phyloP scores from a whole-genome alignment of 2,329 filamentous ascomycete species.

The Microdochium nivale region DNA sequence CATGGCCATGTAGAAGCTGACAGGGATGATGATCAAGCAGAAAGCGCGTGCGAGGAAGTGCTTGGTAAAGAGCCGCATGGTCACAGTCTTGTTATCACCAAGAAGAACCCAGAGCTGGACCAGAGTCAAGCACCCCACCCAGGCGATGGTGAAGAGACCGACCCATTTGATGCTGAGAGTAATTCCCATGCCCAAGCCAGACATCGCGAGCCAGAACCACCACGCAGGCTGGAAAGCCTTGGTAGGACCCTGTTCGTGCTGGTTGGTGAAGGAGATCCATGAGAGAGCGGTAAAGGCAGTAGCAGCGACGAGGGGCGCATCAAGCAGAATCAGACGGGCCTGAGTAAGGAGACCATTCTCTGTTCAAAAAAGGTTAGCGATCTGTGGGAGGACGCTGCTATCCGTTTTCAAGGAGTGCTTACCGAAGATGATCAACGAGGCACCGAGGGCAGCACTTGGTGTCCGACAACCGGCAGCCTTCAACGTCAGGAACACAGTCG shows the following conservation, averaged over 20 bases:
- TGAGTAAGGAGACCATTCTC: constrained; percentile 95
- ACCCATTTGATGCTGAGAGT: constrained; percentile 99
- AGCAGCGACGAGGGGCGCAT: constrained; percentile 88
- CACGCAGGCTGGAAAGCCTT: constrained; percentile 83
- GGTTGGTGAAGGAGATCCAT: constrained; percentile 91
- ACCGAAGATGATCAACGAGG: constrained; percentile 74
- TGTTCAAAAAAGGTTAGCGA: constrained; percentile 25
- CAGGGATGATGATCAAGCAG: constrained; percentile 82
- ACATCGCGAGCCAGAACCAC: constrained; percentile 96
- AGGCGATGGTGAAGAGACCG: constrained; percentile 95
- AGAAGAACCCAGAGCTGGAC: constrained; percentile 93
- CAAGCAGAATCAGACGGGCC: constrained; percentile 88
- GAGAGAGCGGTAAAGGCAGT: constrained; percentile 86
- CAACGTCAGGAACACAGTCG: constrained; percentile 88
- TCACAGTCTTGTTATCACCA: constrained; percentile 79
- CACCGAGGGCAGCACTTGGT: constrained; percentile 72
- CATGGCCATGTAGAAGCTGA: constrained; percentile 91
- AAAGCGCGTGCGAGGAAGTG: constrained; percentile 87
- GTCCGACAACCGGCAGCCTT: constrained; percentile 88
- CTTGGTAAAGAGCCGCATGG: constrained; percentile 80
- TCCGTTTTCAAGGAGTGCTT: too few species aligned
- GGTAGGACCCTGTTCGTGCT: constrained; percentile 84
- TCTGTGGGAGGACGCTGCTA: constrained; percentile 47
- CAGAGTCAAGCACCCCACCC: constrained; percentile 86
- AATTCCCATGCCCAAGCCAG: constrained; percentile 78